Evolutionary conservation across 2,329 filamentous ascomycete species (phyloP).

Genomic region (Ascochyta clinopodiicola): DNA sequence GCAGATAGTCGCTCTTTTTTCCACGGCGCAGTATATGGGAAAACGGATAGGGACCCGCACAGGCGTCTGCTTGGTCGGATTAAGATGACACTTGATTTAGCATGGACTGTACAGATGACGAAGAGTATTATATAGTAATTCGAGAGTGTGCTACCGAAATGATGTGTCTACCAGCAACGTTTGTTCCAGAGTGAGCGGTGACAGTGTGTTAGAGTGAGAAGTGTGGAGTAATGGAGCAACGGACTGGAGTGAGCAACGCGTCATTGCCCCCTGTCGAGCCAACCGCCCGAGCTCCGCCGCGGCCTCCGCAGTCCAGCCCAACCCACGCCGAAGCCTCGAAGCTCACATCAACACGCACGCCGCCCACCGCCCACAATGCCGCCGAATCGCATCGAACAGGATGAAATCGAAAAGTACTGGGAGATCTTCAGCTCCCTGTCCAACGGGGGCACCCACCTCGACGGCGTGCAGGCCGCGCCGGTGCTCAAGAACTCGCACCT

Average conservation of each 20-base stretch:
- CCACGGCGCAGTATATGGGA: slow-evolving; percentile 10
- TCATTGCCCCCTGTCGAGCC: slow-evolving; percentile 11
- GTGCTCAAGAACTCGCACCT: slow-evolving; percentile 77
- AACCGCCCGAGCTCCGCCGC: slow-evolving; percentile 1
- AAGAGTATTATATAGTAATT: slow-evolving; percentile 11
- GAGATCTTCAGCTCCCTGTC: slow-evolving; percentile 76
- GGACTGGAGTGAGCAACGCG: background rate
- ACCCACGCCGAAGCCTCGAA: background rate
- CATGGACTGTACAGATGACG: slow-evolving; percentile 6
- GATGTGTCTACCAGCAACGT: background rate
- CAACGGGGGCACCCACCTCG: slow-evolving; percentile 69
- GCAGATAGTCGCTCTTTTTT: slow-evolving; percentile 14
- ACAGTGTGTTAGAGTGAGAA: background rate
- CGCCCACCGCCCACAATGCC: slow-evolving; percentile 36
- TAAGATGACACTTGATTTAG: slow-evolving; percentile 1
- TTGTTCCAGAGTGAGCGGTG: background rate
- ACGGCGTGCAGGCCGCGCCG: slow-evolving; percentile 72
- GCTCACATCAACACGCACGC: background rate
- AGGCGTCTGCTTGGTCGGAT: slow-evolving; percentile 7
- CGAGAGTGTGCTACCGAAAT: background rate
- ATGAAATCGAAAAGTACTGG: slow-evolving; percentile 80
- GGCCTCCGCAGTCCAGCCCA: slow-evolving; percentile 1
- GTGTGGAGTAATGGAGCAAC: no score
- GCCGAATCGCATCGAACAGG: slow-evolving; percentile 69
- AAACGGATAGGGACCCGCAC: slow-evolving; percentile 9